Base-by-base conservation (phyloP, 352 stramenopile species). In the Globisporangium emineosum region DNA sequence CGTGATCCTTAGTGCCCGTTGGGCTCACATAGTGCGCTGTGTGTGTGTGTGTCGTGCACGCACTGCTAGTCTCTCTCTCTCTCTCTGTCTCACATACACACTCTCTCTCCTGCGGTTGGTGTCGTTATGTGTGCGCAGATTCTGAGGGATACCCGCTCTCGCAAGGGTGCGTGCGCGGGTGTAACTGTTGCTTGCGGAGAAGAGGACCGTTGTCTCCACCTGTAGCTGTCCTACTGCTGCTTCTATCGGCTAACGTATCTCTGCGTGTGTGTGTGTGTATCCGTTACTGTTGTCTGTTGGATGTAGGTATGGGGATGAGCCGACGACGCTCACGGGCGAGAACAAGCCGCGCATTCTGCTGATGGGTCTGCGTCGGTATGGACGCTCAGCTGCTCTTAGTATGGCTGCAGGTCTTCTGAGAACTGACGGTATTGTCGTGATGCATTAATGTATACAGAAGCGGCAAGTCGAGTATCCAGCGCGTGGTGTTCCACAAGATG, bases 401-500 rank as follows among this genome's bases (percentile, higher is more conserved):
- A 37, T 10, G 2, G 17, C 15, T 7, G 27, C 50, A 25, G 23
- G 7, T 1, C 21, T 21, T 47, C 17, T 21, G 40, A 10, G 40
- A 40, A 23, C 27, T 40, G 17, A 56, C 19, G 12, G 5, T 37
- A 13, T 1, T 23, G 35, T n/a, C 21, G 1, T 57, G 2, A 27
- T 57, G 51, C 23, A 1, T 30, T n/a, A 29, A 19, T 33, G 6
- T 27, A 13, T 51, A 10, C n/a, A 91, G 83, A 70, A 94, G 87
- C 65, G 87, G 88, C 74, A 96, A 96, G 69, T 94, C 86, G 29
- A 94, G 83, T 51, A 94, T 93, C 66, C 87, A 99, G 71, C 91
- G 94, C 65, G 97, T 99, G 60, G 96, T 99, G 42, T 99, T 99
- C 84, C 91, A 99, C 71, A 99, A 99, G 81, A 98, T 98, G 93